Evolutionary conservation across 768 basidiomycete genomes (phyloP).

Genomic region (Kwoniella shandongensis): DNA sequence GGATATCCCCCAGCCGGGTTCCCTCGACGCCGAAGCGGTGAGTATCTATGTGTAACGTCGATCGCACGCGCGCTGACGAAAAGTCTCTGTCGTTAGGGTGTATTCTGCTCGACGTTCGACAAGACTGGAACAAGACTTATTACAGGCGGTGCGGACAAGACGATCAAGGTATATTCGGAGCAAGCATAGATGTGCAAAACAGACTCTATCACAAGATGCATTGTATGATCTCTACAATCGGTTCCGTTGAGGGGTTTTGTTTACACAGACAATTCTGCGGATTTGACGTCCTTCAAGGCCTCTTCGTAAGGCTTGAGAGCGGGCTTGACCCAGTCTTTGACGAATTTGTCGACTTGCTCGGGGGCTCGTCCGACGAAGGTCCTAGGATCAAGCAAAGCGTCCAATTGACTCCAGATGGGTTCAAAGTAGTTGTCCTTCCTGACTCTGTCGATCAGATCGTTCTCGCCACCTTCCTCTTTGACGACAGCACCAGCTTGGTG

Average conservation of each 20-base stretch:
- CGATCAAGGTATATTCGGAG: slow-evolving; percentile 69
- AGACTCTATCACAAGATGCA: not conserved
- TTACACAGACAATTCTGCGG: slow-evolving; percentile 55
- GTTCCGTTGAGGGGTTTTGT: not conserved
- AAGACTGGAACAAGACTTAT: slow-evolving; percentile 82
- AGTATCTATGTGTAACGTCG: slow-evolving; percentile 15
- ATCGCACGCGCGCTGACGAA: not conserved
- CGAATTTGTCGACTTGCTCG: slow-evolving; percentile 86
- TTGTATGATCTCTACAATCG: not conserved
- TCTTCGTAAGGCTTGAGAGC: slow-evolving; percentile 60
- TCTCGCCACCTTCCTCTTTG: slow-evolving; percentile 89
- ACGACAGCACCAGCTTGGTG: slow-evolving; percentile 94
- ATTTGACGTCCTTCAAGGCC: slow-evolving; percentile 52
- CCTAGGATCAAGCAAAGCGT: slow-evolving; percentile 73
- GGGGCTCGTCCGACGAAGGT: slow-evolving; percentile 93
- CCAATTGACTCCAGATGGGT: slow-evolving; percentile 77
- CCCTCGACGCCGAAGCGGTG: slow-evolving; percentile 86
- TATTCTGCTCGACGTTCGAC: slow-evolving; percentile 97
- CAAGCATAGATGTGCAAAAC: slow-evolving; percentile 28
- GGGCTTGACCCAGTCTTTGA: slow-evolving; percentile 84
- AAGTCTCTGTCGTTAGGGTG: slow-evolving; percentile 57
- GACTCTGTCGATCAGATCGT: slow-evolving; percentile 90
- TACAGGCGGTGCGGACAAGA: slow-evolving; percentile 97
- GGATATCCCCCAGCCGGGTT: slow-evolving; percentile 95
- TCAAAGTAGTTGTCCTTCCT: slow-evolving; percentile 80